phyloP scores from a whole-genome alignment of 2,329 filamentous ascomycete genomes.

The Botrytis galanthina region DNA sequence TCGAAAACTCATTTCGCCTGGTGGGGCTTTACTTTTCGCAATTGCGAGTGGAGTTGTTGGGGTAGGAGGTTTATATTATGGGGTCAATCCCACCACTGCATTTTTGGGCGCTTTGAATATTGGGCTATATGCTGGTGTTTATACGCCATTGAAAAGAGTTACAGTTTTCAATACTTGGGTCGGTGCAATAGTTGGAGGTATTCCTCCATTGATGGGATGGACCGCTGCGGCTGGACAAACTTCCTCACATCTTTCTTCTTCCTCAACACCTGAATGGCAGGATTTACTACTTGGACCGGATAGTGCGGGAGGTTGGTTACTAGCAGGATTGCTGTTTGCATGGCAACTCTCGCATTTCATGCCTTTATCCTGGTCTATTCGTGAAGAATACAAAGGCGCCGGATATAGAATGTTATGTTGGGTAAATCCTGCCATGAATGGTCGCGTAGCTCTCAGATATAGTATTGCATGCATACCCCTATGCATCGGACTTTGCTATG shows the following conservation, averaged over 20 bases:
- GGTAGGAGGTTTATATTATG: conserved; percentile 73
- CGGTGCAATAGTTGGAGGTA: conserved; percentile 86
- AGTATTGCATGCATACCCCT: conserved; percentile 82
- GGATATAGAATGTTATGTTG: conserved; percentile 75
- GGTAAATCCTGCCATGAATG: conserved; percentile 82
- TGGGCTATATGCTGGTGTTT: conserved; percentile 82
- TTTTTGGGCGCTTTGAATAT: conserved; percentile 85
- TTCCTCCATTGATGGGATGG: conserved; percentile 98
- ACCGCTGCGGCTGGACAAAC: conserved; percentile 88
- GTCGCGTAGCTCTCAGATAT: conserved; percentile 84
- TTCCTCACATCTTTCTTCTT: conserved; percentile 68
- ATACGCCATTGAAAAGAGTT: conserved; percentile 88
- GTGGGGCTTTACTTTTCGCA: conserved; percentile 75
- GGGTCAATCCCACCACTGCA: conserved; percentile 91
- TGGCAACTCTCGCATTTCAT: conserved; percentile 99
- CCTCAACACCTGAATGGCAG: conserved; percentile 63
- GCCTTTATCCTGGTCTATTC: conserved; percentile 82
- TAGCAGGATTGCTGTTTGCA: conserved; percentile 80
- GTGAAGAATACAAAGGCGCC: conserved; percentile 78
- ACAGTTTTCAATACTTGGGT: conserved; percentile 92
- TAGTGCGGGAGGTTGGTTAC: conserved; percentile 79
- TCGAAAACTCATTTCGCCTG: conserved; percentile 69
- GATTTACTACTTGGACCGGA: conserved; percentile 73
- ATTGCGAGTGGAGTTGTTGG: conserved; percentile 68
- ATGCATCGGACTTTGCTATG: conserved; percentile 75